phyloP scores from a whole-genome alignment of 345 rosid species.

The Citrus unshiu region DNA sequence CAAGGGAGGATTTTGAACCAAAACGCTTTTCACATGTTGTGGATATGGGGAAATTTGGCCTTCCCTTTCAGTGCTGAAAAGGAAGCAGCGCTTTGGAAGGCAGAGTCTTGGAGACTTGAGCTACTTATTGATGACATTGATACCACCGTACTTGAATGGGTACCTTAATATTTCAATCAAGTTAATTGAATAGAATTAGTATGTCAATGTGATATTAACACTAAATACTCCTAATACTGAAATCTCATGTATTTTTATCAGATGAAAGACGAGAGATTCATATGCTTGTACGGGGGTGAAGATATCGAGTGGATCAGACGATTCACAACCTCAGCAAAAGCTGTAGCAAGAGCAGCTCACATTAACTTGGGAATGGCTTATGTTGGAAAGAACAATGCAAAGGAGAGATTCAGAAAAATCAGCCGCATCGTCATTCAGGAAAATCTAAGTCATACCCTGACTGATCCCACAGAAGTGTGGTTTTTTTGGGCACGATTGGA shows the following conservation, averaged over 20 bases:
- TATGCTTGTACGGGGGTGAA: constrained; percentile 38
- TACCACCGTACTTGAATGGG: constrained; percentile 20
- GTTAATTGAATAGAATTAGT: neutral
- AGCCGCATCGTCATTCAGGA: neutral
- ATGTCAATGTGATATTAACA: neutral
- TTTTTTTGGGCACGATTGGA: constrained; percentile 39
- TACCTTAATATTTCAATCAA: constrained; percentile 5
- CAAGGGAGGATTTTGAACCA: constrained; percentile 22
- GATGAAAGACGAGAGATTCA: constrained; percentile 10
- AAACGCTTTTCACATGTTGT: constrained; percentile 31
- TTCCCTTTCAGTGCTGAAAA: constrained; percentile 24
- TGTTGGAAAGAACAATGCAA: constrained; percentile 31
- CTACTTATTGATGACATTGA: constrained; percentile 27
- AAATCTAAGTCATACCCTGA: constrained; percentile 18
- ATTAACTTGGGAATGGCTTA: constrained; percentile 26
- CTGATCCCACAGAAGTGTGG: constrained; percentile 10
- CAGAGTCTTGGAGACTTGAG: constrained; percentile 28
- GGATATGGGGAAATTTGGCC: constrained; percentile 28
- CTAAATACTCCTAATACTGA: neutral
- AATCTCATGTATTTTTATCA: neutral
- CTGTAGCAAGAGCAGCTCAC: constrained; percentile 8
- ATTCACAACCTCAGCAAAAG: constrained; percentile 22
- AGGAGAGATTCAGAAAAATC: constrained; percentile 7
- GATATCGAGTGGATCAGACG: constrained; percentile 32
- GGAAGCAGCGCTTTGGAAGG: constrained; percentile 30